phyloP scores from a whole-genome alignment of 148 eudicot genomes.

The Camellia sinensis region DNA sequence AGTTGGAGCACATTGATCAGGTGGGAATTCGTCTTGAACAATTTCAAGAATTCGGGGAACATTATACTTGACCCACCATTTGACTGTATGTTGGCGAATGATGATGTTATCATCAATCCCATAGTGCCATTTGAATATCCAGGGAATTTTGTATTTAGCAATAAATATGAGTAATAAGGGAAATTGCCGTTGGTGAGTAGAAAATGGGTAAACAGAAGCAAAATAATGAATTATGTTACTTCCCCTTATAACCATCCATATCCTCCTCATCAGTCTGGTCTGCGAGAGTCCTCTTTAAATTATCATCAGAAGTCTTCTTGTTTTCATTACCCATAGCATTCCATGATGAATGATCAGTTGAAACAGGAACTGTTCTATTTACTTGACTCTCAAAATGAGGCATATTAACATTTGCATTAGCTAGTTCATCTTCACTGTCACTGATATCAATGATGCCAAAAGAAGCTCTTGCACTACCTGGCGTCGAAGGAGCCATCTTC shows the following conservation, averaged over 20 bases:
- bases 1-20: too few species aligned
- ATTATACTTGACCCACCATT: too few species aligned
- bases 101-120: too few species aligned
- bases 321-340: conserved; percentile 4
- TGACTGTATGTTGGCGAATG: too few species aligned
- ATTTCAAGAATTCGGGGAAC: too few species aligned
- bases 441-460: conserved; percentile 31
- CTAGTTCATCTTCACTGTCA: conserved; percentile 55
- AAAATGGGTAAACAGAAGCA: too few species aligned
- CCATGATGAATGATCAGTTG: conserved; percentile 9
- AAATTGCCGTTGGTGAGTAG: too few species aligned
- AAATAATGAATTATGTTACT: too few species aligned
- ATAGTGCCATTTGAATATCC: too few species aligned
- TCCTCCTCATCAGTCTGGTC: conserved; percentile 23
- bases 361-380: conserved; percentile 3
- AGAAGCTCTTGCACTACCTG: conserved; percentile 30
- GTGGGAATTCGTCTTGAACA: too few species aligned
- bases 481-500: conserved; percentile 61
- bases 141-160: too few species aligned
- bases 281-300: not conserved
- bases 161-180: too few species aligned
- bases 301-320: conserved; percentile 10
- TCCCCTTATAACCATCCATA: conserved; percentile 9
- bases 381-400: conserved; percentile 6
- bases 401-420: conserved; percentile 1